Evolutionary conservation across 768 basidiomycete species (phyloP), one percentile per base, ranked within the genome.

Genomic region (Auriscalpium vulgare): DNA sequence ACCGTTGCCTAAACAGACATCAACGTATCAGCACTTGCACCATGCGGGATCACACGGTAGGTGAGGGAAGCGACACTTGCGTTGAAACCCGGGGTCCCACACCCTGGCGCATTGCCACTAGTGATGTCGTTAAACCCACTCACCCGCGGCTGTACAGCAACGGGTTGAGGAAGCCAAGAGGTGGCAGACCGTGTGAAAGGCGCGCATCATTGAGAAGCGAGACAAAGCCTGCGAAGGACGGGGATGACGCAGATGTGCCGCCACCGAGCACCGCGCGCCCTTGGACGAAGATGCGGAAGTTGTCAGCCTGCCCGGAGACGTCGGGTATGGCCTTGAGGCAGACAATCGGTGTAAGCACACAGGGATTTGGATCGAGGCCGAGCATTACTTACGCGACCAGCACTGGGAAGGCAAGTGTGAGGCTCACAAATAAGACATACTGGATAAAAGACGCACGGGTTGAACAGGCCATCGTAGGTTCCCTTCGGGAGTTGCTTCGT

Each of bases 111-210:
- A 50, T 76, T 76, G 0, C 85, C 85, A 9, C 63, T 53, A 0
- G 78, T 80, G 60, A 87, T 78, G 60, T 87, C 85, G 54, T 82
- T 84, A 53, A 86, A 70, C 64, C 71, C 76, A 8, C 50, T 44
- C 7, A 63, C 52, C 6, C 72, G n/a, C 60, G 64, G 16, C 66
- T 66, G 63, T 87, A 87, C 2, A 87, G 54, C 48, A 83, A 71
- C 3, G 83, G 85, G 65, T 87, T 87, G 58, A 88, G 69, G 68
- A 86, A 85, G 0, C 85, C 85, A 16, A 87, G 69, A 21, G 83
- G 55, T 10, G 68, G 62, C 50, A 72, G 68, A 0, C 72, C 70
- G 0, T 69, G 70, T 2, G 68, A 67, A 23, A 85, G 66, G 8
- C 82, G 77, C 2, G 77, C 82, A 55, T 87, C 84, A 52, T 87